phyloP scores from a whole-genome alignment of 73 alveolate genomes.

The Tetrahymena elliotti region DNA sequence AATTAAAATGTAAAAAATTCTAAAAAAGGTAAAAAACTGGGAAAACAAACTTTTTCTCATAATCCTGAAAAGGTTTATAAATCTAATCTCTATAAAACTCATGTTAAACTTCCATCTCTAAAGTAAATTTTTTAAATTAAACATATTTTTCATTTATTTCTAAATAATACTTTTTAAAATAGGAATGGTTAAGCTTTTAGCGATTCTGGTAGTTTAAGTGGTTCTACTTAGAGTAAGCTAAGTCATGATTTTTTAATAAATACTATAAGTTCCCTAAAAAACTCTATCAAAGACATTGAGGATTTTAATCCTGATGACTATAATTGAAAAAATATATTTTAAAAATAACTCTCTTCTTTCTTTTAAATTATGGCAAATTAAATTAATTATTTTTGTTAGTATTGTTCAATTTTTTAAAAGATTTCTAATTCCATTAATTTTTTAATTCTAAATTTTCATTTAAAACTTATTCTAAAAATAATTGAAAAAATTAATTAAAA shows the following conservation, averaged over 20 bases:
- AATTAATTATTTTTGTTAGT: too few relatives aligned
- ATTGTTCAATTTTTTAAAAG: too few relatives aligned
- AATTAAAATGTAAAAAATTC: background rate
- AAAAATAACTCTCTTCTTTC: too few relatives aligned
- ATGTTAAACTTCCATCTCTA: background rate
- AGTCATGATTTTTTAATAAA: background rate
- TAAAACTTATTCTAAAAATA: too few relatives aligned
- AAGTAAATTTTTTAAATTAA: background rate
- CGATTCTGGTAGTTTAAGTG: background rate
- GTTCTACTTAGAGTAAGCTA: background rate
- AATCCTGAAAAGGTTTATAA: background rate
- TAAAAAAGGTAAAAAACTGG: background rate
- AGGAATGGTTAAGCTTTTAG: background rate
- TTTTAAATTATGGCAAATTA: too few relatives aligned
- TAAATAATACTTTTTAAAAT: too few relatives aligned
- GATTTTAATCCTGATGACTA: background rate
- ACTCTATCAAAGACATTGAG: background rate
- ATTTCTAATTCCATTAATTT: too few relatives aligned
- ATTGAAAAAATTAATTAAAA: too few relatives aligned
- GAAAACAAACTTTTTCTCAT: background rate
- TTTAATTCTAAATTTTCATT: too few relatives aligned
- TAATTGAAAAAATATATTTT: background rate
- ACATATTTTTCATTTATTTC: background rate
- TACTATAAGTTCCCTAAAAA: background rate
- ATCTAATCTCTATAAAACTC: background rate